phyloP scores from a whole-genome alignment of 164 flowering plant genomes.

The Berberis vulgaris region DNA sequence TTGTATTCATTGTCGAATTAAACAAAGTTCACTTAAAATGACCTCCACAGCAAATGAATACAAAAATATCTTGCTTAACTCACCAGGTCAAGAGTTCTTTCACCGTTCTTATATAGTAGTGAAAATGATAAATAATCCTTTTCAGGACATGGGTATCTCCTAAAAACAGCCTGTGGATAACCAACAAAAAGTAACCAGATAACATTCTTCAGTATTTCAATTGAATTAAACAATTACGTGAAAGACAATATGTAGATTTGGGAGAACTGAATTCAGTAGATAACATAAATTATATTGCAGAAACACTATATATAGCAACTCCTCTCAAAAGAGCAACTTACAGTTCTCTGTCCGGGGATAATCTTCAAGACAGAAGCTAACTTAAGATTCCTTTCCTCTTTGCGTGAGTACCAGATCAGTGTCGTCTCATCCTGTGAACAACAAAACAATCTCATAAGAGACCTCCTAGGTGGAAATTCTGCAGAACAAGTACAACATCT shows the following conservation, averaged over 20 bases:
- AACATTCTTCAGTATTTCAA: too few relatives aligned
- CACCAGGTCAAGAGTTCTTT: constrained; percentile 90
- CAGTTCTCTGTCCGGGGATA: constrained; percentile 10
- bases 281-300: too few relatives aligned
- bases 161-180: constrained; percentile 66
- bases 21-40: not conserved
- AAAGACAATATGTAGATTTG: too few relatives aligned
- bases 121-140: constrained; percentile 93
- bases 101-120: constrained; percentile 73
- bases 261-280: too few relatives aligned
- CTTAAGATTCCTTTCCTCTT: constrained; percentile 33
- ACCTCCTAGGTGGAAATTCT: too few relatives aligned
- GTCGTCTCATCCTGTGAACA: constrained; percentile 30
- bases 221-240: too few relatives aligned
- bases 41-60: too few relatives aligned
- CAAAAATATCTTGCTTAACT: constrained; percentile 14
- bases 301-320: too few relatives aligned
- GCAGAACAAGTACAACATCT: too few relatives aligned
- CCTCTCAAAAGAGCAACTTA: constrained; percentile 15
- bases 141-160: constrained; percentile 73
- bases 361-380: constrained; percentile 29
- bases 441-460: too few relatives aligned
- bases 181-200: not conserved
- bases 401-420: constrained; percentile 39
- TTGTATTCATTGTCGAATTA: not conserved